Base-by-base conservation (phyloP, 257 asterid genomes). In the Gardenia jasminoides region DNA sequence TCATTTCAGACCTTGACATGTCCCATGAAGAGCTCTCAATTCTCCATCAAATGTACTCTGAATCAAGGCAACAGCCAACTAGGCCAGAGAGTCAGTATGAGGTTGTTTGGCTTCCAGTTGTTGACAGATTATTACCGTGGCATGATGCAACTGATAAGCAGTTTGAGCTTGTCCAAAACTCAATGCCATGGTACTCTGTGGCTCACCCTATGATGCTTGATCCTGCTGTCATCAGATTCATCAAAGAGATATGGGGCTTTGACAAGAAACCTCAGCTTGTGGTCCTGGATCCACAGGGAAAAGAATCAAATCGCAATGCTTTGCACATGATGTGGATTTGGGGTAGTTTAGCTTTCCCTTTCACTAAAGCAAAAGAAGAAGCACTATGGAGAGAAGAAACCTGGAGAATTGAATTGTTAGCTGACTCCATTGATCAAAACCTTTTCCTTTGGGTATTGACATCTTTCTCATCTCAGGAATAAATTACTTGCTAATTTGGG, bases 281-380 rank as follows among this genome's bases (percentile, higher is more conserved):
- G 0, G 99, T 93, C 13, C 50, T 93, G 75, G 97, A 94, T 80
- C 97, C 97, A 8, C 94, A 88, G 28, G 99, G 99, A 0, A 90
- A 86, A 80, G 91, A 86, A 39, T 80, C 92, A 1, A 90, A 89
- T 64, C 81, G 85, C 0, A 90, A 95, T 76, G 98, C 99, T 3
- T 76, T 93, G 1, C 97, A 96, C 13, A 90, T 95, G 97, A 89
- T 93, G 88, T 93, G 98, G 97, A 96, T 93, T 69, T 96, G 99
- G 99, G 98, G 98, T 0, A 84, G 90, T 66, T 59, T 68, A 17
- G 97, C 98, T 3, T 96, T 91, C 73, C 33, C 98, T 4, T 96
- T 96, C 87, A 91, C 94, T 54, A 83, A 75, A 68, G 67, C 82
- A 1, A 85, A 87, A 72, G 99, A 95, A 81, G 74, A 75, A 64